A percentile compares a stretch with the other conserved stretches of the same genome.
Conservation (phyloP, 2,329 filamentous ascomycete species). For the Daldinia eschscholtzii region DNA sequence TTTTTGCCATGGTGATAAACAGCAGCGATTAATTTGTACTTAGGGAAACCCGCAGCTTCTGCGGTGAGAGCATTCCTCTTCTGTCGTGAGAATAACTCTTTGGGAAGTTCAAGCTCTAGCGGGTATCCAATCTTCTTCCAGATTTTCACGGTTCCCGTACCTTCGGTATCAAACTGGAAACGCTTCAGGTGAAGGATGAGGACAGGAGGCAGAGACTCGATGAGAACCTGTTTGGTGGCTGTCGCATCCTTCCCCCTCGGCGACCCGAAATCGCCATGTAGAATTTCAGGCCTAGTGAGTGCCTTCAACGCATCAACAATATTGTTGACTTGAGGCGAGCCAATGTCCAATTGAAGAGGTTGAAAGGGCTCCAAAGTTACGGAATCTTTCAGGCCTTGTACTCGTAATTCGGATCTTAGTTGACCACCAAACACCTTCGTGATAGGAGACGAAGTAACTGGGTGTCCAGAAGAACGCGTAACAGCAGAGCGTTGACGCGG, state of each 20-base stretch:
- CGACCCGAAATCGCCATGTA: slow-evolving; percentile 87
- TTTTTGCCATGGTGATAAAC: slow-evolving; percentile 99
- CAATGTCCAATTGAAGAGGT: slow-evolving; percentile 94
- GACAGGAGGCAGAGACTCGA: slow-evolving; percentile 90
- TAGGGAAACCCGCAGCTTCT: slow-evolving; percentile 77
- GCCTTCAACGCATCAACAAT: slow-evolving; percentile 91
- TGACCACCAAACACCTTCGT: slow-evolving; percentile 96
- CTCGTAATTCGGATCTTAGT: slow-evolving; percentile 87
- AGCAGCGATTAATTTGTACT: slow-evolving; percentile 87
- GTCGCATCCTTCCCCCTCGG: slow-evolving; percentile 80
- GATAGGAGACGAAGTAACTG: slow-evolving; percentile 81
- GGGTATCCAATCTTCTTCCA: slow-evolving; percentile 99
- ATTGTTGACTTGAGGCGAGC: slow-evolving; percentile 85
- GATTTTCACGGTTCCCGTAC: slow-evolving; percentile 90
- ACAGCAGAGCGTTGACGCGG: slow-evolving; percentile 89
- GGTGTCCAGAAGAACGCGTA: slow-evolving; percentile 85
- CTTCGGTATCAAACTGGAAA: slow-evolving; percentile 92
- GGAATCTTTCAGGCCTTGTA: slow-evolving; percentile 88
- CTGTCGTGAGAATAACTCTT: slow-evolving; percentile 85
- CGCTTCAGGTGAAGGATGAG: slow-evolving; percentile 96
- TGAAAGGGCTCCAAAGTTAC: slow-evolving; percentile 95
- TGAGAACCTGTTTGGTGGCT: slow-evolving; percentile 94
- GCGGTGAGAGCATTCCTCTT: slow-evolving; percentile 75
- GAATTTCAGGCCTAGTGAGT: slow-evolving; percentile 83
- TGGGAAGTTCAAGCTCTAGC: slow-evolving; percentile 91